Conservation (phyloP, 2,329 filamentous ascomycete species). For the Penicillium sp. region DNA sequence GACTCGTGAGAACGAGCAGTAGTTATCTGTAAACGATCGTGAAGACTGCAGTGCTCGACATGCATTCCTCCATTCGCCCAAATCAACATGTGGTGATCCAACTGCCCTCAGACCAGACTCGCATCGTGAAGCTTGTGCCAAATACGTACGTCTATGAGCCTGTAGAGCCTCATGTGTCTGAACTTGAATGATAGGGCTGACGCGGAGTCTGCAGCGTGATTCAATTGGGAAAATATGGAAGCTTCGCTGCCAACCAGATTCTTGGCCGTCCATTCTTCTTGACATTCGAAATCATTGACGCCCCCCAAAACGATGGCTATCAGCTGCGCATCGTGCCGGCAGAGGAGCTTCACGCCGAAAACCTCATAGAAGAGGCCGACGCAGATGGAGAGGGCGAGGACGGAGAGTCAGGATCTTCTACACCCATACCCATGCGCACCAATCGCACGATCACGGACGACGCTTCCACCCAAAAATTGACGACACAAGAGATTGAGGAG, state of each 20-base stretch:
- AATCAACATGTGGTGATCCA: constrained; percentile 33
- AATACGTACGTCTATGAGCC: constrained; percentile 54
- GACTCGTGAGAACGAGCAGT: no score
- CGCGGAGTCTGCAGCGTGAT: constrained; percentile 56
- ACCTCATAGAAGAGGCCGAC: constrained; percentile 51
- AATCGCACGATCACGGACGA: constrained; percentile 61
- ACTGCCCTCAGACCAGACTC: constrained; percentile 51
- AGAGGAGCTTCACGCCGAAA: constrained; percentile 75
- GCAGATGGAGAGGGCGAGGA: constrained; percentile 35
- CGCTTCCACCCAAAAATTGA: constrained; percentile 65
- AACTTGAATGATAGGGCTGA: constrained; percentile 1
- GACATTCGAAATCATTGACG: constrained; percentile 83
- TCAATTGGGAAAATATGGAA: constrained; percentile 86
- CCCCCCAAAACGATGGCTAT: constrained; percentile 57
- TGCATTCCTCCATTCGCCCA: constrained; percentile 37
- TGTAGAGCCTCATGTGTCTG: not conserved
- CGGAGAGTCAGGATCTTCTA: constrained; percentile 18
- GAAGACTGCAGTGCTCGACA: constrained; percentile 10
- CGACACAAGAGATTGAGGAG: constrained; percentile 64
- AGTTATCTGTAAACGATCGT: no score
- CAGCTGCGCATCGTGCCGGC: constrained; percentile 69
- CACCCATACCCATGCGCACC: constrained; percentile 50
- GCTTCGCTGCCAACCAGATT: constrained; percentile 81
- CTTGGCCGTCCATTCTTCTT: constrained; percentile 86
- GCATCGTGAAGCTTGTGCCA: constrained; percentile 54